A percentile compares a stretch with the other conserved stretches of the same genome.
Evolutionary conservation across 2,329 filamentous ascomycete genomes (phyloP).

Genomic region (Chrysoporthe cubensis): DNA sequence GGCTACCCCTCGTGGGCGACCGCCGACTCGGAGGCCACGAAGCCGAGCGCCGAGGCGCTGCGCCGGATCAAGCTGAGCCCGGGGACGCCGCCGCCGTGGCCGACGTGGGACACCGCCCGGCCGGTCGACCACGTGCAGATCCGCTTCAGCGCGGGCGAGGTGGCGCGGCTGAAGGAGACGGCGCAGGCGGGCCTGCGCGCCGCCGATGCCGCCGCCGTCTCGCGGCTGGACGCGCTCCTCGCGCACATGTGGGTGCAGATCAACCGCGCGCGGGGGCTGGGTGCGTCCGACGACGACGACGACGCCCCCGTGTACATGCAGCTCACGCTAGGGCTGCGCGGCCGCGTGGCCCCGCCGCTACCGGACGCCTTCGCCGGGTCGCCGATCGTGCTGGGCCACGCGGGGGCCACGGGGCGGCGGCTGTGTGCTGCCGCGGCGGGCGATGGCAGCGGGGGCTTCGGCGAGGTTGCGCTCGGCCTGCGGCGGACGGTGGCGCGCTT

Average conservation of each 20-base stretch:
- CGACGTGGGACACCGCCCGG: slow-evolving; percentile 44
- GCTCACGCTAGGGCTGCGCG: slow-evolving; percentile 46
- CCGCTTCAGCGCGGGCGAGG: slow-evolving; percentile 42
- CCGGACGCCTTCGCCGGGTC: slow-evolving; percentile 48
- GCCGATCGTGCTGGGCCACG: slow-evolving; percentile 45
- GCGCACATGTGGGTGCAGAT: slow-evolving; percentile 52
- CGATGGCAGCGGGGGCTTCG: slow-evolving; percentile 18
- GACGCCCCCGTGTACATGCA: slow-evolving; percentile 42
- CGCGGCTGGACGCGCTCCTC: slow-evolving; percentile 49
- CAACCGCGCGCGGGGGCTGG: slow-evolving; percentile 43
- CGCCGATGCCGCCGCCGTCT: slow-evolving; percentile 34
- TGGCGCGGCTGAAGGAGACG: slow-evolving; percentile 40
- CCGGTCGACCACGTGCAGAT: slow-evolving; percentile 42
- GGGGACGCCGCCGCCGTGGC: slow-evolving; percentile 44
- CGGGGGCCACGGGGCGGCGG: neutral
- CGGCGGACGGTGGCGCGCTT: slow-evolving; percentile 42
- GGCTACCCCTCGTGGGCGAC: slow-evolving; percentile 37
- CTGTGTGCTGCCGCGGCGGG: too few species aligned
- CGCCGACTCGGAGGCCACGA: slow-evolving; percentile 34
- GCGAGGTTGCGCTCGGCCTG: slow-evolving; percentile 38
- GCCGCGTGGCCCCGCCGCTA: slow-evolving; percentile 44
- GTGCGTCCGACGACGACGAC: slow-evolving; percentile 29
- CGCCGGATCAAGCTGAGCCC: slow-evolving; percentile 32
- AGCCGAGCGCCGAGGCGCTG: slow-evolving; percentile 26
- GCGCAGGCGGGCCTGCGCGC: slow-evolving; percentile 24